These are phyloP conservation scores for Pseudoperonospora humuli DNA, from an alignment of 352 stramenopile species.

Conservation along the genomic window DNA sequence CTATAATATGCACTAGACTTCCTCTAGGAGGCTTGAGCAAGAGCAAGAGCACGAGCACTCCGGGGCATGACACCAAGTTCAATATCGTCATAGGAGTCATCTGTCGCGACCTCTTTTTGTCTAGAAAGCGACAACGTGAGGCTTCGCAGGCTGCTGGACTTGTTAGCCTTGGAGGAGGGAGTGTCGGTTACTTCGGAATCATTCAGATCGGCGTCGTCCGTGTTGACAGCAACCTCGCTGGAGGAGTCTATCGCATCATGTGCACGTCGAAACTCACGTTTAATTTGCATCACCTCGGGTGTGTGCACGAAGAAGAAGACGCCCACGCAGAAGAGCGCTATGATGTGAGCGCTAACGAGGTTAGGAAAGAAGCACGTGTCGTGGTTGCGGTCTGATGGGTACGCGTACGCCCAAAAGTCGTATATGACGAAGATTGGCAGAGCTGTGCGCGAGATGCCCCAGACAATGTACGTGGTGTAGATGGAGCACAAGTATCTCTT, in stretches of 20 bases:
- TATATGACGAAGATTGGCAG: conserved; percentile 74
- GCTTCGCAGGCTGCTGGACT: conserved; percentile 23
- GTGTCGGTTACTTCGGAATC: conserved; percentile 20
- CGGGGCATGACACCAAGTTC: conserved; percentile 48
- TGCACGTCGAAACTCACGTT: conserved; percentile 17
- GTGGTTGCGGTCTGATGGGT: conserved; percentile 62
- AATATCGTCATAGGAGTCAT: conserved; percentile 59
- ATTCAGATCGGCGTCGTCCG: conserved; percentile 19
- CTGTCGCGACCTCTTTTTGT: conserved; percentile 32
- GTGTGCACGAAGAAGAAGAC: conserved; percentile 81
- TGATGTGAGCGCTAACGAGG: conserved; percentile 64
- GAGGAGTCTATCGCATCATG: conserved; percentile 11
- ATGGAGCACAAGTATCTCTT: conserved; percentile 63
- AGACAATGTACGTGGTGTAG: conserved; percentile 69
- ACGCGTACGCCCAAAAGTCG: conserved; percentile 64
- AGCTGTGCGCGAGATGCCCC: conserved; percentile 60
- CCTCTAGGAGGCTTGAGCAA: conserved; percentile 16
- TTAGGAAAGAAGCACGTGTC: conserved; percentile 75
- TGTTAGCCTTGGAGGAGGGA: conserved; percentile 16
- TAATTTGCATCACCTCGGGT: conserved; percentile 48
- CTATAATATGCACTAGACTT: neutral
- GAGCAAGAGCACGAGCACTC: conserved; percentile 30
- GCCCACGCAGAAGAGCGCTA: conserved; percentile 72
- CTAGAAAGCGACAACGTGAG: conserved; percentile 39
- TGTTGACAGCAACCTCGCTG: conserved; percentile 9